Conservation (phyloP, 805 yeast genomes). For the Cyberlindnera xishuangbannaensis region DNA sequence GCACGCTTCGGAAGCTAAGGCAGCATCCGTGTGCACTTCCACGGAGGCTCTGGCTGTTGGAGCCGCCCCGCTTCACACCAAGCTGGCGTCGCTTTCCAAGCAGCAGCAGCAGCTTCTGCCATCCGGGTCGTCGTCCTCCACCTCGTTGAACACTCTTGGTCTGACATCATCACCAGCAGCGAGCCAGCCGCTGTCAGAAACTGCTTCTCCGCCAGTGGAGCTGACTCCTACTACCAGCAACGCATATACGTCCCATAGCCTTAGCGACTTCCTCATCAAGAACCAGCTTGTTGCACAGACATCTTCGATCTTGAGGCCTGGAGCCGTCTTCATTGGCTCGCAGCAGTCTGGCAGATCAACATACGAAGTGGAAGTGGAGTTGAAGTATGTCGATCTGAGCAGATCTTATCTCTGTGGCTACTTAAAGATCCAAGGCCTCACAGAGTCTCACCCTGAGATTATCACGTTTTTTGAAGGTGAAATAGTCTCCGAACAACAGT, state of each 20-base stretch:
- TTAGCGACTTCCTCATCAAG: slow-evolving; percentile 6
- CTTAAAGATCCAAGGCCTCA: slow-evolving; percentile 61
- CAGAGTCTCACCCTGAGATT: slow-evolving; percentile 61
- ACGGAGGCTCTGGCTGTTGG: too few species aligned
- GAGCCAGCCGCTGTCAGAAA: too few species aligned
- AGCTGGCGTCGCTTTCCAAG: slow-evolving; percentile 6
- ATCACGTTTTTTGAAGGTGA: slow-evolving; percentile 73
- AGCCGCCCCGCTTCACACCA: slow-evolving; percentile 11
- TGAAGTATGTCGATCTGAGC: slow-evolving; percentile 60
- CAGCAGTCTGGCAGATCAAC: slow-evolving; percentile 64
- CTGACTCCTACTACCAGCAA: slow-evolving; percentile 1
- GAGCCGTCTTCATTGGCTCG: slow-evolving; percentile 56
- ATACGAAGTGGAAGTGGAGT: slow-evolving; percentile 63
- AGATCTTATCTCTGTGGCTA: slow-evolving; percentile 51
- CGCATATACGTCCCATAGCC: background rate
- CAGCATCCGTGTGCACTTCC: too few species aligned
- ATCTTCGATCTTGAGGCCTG: slow-evolving; percentile 50
- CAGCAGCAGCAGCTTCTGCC: slow-evolving; percentile 1
- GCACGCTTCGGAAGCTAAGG: too few species aligned
- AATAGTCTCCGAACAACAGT: slow-evolving; percentile 46
- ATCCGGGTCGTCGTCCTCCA: slow-evolving; percentile 5
- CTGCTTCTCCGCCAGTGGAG: slow-evolving; percentile 2
- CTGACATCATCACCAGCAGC: slow-evolving; percentile 8
- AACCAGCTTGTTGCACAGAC: slow-evolving; percentile 14
- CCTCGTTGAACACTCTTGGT: slow-evolving; percentile 6